Conservation (phyloP, 306 rosid genomes). For the Quercus engelmannii region DNA sequence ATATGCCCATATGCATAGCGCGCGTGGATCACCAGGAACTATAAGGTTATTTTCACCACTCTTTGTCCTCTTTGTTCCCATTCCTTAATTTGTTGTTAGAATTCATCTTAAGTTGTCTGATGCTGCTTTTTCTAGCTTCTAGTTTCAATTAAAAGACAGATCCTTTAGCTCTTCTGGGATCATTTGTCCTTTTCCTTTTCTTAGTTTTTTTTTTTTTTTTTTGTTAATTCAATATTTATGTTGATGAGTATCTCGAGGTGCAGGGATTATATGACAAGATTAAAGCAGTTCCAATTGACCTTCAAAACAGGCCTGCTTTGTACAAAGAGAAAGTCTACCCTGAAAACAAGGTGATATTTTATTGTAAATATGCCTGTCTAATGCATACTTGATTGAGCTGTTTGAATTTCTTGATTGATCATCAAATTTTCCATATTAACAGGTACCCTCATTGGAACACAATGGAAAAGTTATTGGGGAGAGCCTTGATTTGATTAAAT, state of each 20-base stretch:
- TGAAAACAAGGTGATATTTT: slow-evolving; percentile 44
- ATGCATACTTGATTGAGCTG: neutral
- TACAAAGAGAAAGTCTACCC: slow-evolving; percentile 77
- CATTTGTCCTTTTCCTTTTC: neutral
- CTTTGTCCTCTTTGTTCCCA: neutral
- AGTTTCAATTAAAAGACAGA: neutral
- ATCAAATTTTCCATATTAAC: neutral
- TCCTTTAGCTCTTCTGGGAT: neutral
- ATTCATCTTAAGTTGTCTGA: neutral
- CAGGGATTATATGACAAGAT: slow-evolving; percentile 76
- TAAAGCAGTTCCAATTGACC: slow-evolving; percentile 60
- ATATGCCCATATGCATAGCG: slow-evolving; percentile 82
- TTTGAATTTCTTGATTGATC: neutral
- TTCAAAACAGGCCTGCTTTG: slow-evolving; percentile 73
- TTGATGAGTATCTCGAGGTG: slow-evolving; percentile 3
- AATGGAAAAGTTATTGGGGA: slow-evolving; percentile 77
- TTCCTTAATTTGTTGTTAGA: neutral
- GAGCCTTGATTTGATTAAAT: slow-evolving; percentile 83
- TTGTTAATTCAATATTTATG: neutral
- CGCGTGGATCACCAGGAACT: slow-evolving; percentile 76
- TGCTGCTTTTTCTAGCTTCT: neutral
- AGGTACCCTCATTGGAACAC: slow-evolving; percentile 94
- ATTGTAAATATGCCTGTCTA: neutral
- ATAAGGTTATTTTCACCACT: slow-evolving; percentile 44
- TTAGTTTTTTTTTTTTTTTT: neutral